Conservation (phyloP, 768 basidiomycete genomes). For the Hericium coralloides region DNA sequence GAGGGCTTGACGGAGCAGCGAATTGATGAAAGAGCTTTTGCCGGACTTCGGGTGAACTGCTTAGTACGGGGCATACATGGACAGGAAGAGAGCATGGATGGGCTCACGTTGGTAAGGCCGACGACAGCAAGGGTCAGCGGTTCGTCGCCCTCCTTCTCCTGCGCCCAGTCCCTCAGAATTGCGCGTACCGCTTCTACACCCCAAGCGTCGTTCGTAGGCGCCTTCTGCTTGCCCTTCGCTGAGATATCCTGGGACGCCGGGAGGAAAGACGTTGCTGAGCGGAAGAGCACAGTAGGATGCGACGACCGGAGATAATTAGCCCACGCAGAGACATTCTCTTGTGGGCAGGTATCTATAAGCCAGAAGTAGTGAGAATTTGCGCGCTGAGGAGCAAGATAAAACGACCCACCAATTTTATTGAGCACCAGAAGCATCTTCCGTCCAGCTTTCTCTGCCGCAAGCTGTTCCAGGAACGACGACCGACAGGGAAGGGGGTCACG, state of each 20-base stretch:
- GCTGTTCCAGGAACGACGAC: constrained; percentile 52
- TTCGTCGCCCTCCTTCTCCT: constrained; percentile 36
- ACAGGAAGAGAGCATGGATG: not conserved
- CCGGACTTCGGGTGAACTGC: constrained; percentile 44
- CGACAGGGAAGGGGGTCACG: constrained; percentile 72
- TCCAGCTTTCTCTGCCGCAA: constrained; percentile 32
- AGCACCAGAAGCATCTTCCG: constrained; percentile 58
- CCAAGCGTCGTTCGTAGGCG: constrained; percentile 46
- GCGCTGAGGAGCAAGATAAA: not conserved
- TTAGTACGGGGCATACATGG: not conserved
- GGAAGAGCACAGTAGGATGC: constrained; percentile 64
- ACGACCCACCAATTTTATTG: constrained; percentile 75
- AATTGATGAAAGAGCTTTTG: constrained; percentile 82
- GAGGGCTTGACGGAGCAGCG: constrained; percentile 43
- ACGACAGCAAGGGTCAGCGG: constrained; percentile 68
- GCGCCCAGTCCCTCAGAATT: constrained; percentile 38
- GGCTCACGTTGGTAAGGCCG: constrained; percentile 73
- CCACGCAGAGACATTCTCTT: constrained; percentile 71
- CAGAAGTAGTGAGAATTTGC: not conserved
- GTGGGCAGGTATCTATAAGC: constrained; percentile 63
- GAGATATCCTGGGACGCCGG: constrained; percentile 24
- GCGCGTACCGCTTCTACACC: constrained; percentile 47
- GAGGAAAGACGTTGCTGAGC: constrained; percentile 59
- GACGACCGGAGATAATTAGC: constrained; percentile 45
- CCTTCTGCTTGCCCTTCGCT: constrained; percentile 34